Evolutionary conservation across 345 rosid species (phyloP), one percentile per base, ranked within the genome.

Genomic region (Salix koriyanagi): DNA sequence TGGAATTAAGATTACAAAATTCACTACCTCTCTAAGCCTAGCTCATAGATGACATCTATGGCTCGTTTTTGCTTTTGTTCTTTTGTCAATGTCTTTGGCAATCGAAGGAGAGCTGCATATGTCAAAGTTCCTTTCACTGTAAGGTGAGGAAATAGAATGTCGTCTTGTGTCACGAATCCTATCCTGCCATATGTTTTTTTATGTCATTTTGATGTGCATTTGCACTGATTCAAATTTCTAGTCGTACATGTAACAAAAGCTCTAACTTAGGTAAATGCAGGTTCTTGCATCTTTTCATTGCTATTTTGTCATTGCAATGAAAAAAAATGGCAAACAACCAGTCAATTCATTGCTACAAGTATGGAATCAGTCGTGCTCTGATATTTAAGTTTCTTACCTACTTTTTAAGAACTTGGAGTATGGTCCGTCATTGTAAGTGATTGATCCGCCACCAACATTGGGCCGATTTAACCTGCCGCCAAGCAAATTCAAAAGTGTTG

Each of bases 81-180:
- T 77, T 84, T 91, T 0, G 91, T 85, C 76, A 91, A 65, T 77
- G 88, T 79, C 84, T 89, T 93, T 6, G 99, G 93, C 76, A 96
- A 81, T 50, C 98, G 85, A 12, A 96, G 80, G 28, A 81, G 90
- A 6, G 99, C 98, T 50, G 99, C 90, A 69, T 93, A 96, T 34
- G 91, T 87, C 79, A 96, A 74, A 21, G 99, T 93, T 86, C 93
- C 99, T 83, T 83, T 90, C 80, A 96, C 99, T 4, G 99, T 91
- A 64, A 96, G 92, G 89, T 96, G 98, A 79, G 98, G 97, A 78
- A 96, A 91, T 76, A 96, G 80, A 79, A 91, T 96, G 74, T 96
- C 99, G 52, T 96, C 98, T 85, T 96, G 99, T 73, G 97, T 90
- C 83, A 96, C 99, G 73, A 96, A 96, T 78, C 99, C 99, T 23